Evolutionary conservation across 73 alveolate genomes (phyloP), one percentile per base, ranked within the genome.

Genomic region (Paramecium pentaurelia): DNA sequence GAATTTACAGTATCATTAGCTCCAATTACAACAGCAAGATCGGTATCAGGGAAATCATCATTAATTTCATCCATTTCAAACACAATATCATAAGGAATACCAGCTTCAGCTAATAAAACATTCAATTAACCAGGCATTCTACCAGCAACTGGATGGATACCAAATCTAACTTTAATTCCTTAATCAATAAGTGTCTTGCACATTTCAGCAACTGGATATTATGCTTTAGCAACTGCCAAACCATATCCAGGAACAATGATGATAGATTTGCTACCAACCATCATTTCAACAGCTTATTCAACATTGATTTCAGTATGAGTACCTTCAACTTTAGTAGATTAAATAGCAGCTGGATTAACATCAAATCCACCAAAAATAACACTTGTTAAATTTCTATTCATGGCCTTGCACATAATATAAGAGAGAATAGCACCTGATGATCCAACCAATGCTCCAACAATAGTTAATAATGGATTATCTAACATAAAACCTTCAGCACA

Each of bases 111-210:
- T 40, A 96, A 71, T 14, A 96, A 93, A 27, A 96, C 98, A 59
- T 96, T 96, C 95, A 96, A 87, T 68, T 96, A 97, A 25, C 98
- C 98, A 22, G 98, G 98, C 95, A 95, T 75, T 77, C 98, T 93
- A 10, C 98, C 98, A 1, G 98, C 98, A 27, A 95, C 98, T 27
- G 98, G 98, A 85, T 96, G 98, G 68, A 96, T 96, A 77, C 95
- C 97, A 93, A 96, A 96, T 90, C 96, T 75, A 84, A 83, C 89
- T 40, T 77, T 77, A 16, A 92, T 45, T 38, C 92, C 92, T 20
- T 92, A 40, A 11, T 92, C 95, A 32, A 34, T 86, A 27, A 49
- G 58, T 27, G 86, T 59, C 58, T 92, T 92, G 25, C 38, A 84
- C 60, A 92, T 86, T 3, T 92, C 95, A 86, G 95, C 93, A 44